Conservation (phyloP, 768 basidiomycete species). For the Daedalea quercina region DNA sequence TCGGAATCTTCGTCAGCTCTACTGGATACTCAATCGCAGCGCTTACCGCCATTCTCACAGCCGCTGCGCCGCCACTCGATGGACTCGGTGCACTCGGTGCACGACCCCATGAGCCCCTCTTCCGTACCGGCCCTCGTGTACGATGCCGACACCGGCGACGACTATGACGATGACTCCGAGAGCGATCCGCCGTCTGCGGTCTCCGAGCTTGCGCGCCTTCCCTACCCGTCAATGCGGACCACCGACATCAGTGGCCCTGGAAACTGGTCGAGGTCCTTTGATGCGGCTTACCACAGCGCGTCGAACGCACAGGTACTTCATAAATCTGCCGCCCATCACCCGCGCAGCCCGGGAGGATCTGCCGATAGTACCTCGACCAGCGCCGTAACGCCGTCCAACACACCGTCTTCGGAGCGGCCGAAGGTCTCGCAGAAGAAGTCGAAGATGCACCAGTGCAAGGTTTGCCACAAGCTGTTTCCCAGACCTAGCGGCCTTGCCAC, state of each 20-base stretch:
- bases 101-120: conserved; percentile 22
- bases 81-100: conserved; percentile 17
- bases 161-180: conserved; percentile 25
- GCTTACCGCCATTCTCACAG: conserved; percentile 9
- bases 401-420: conserved; percentile 4
- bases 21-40: conserved; percentile 14
- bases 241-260: background rate
- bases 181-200: conserved; percentile 21
- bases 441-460: conserved; percentile 43
- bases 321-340: background rate
- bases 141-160: conserved; percentile 18
- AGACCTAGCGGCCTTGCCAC: conserved; percentile 45
- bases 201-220: conserved; percentile 18
- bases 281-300: conserved; percentile 1
- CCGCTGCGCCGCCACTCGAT: conserved; percentile 15
- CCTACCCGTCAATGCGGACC: conserved; percentile 9
- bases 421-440: conserved; percentile 28
- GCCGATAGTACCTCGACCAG: conserved; percentile 9
- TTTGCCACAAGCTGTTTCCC: conserved; percentile 40
- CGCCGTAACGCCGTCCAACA: conserved; percentile 4
- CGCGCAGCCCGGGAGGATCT: conserved; percentile 11
- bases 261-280: conserved; percentile 5
- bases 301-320: conserved; percentile 2
- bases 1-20: conserved; percentile 1
- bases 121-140: conserved; percentile 22